phyloP scores from a whole-genome alignment of 2,329 filamentous ascomycete genomes.

The Capronia americana region DNA sequence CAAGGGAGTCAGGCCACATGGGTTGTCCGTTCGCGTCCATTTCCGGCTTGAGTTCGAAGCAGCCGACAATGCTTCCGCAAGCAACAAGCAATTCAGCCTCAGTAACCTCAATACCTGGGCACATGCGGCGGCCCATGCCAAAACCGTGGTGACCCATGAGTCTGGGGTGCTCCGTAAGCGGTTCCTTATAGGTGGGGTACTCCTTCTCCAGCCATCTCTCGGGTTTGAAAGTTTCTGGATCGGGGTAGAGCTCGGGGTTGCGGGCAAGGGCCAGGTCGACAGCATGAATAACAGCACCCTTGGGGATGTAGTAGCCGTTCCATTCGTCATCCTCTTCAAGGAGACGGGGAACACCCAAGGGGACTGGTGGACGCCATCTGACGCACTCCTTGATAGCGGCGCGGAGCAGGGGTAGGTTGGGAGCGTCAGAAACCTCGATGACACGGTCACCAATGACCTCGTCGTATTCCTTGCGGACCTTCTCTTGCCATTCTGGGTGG shows the following conservation, averaged over 20 bases:
- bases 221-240: conserved; percentile 41
- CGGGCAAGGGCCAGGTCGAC: conserved; percentile 47
- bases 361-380: conserved; percentile 58
- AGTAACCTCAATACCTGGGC: conserved; percentile 41
- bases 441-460: conserved; percentile 51
- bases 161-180: conserved; percentile 42
- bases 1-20: conserved; percentile 35
- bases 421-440: conserved; percentile 52
- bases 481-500: conserved; percentile 56
- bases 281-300: conserved; percentile 54
- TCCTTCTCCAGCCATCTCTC: conserved; percentile 42
- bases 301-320: conserved; percentile 57
- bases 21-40: conserved; percentile 39
- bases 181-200: conserved; percentile 43
- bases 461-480: conserved; percentile 55
- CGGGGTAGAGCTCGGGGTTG: conserved; percentile 43
- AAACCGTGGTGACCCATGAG: conserved; percentile 42
- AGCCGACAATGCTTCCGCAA: conserved; percentile 40
- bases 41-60: conserved; percentile 39
- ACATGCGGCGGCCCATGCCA: conserved; percentile 43
- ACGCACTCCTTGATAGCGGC: conserved; percentile 53
- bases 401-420: conserved; percentile 47
- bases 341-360: conserved; percentile 58
- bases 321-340: conserved; percentile 60
- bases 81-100: conserved; percentile 40